Base-by-base conservation (phyloP, 202 grass and related monocot genomes). In the Cymbopogon flexuosus region DNA sequence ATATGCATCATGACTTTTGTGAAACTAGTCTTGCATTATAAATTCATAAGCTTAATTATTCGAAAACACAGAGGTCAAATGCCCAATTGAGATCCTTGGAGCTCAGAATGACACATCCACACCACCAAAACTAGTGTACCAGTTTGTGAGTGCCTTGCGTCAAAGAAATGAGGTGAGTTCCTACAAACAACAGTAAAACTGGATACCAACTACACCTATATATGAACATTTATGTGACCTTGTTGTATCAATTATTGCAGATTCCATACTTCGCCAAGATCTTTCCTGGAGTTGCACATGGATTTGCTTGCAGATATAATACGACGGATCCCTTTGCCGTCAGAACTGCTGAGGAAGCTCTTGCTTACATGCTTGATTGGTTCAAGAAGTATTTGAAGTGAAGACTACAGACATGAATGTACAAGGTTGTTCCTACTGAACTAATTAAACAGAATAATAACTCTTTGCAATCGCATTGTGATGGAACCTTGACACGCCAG, bases 221-320 rank as follows among this genome's bases (percentile, higher is more conserved):
- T 19, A 9, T 5, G 1, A 8, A 34, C 31, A 33, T 11, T 1
- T 31, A 1, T 30, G 27, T 47, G 27, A 30, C 69, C 11, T 31
- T 64, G 8, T n/a, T 19, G 0, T 51, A n/a, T 54, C 8, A 19
- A 54, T 54, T 34, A 46, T 68, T 88, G 75, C 75, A 88, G 86
- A 34, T 88, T 35, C 73, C n/a, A 0, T 88, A 84, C 86, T 84
- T 52, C 1, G 62, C 62, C 54, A 80, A 75, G 62, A 80, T 84
- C 40, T 88, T 88, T 56, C 69, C 61, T 5, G 18, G 81, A 35
- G 62, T 69, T 18, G 33, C 69, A 7, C 86, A 88, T 75, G 81
- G 86, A 39, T 88, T 88, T 57, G 86, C 86, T 45, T 84, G 81
- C 42, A 75, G 86, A 84, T 88, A 88, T 39, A 68, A 84, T 62